These are phyloP conservation scores for Fomitopsis palustris DNA, from an alignment of 1,284 basidiomycete genomes.

Conservation along the genomic window DNA sequence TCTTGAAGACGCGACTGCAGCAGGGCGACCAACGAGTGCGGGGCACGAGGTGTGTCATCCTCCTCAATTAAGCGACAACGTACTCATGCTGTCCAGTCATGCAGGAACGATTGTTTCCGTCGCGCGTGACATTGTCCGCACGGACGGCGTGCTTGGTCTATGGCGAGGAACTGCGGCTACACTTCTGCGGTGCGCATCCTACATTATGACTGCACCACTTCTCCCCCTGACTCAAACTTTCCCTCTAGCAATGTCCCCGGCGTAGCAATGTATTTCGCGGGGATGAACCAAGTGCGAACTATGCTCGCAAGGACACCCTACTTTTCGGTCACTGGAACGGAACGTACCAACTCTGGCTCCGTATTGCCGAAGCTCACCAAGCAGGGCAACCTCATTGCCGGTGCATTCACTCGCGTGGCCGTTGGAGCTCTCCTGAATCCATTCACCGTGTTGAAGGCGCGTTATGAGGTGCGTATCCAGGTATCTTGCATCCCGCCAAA, in stretches of 20 bases:
- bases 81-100: slow-evolving; percentile 1
- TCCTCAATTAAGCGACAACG: background rate
- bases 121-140: slow-evolving; percentile 55
- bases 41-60: slow-evolving; percentile 31
- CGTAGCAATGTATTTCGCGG: slow-evolving; percentile 90
- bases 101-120: slow-evolving; percentile 47
- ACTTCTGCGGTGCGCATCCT: slow-evolving; percentile 59
- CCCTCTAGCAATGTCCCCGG: slow-evolving; percentile 84
- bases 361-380: slow-evolving; percentile 76
- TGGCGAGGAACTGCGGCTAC: slow-evolving; percentile 90
- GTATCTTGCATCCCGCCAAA: slow-evolving; percentile 5
- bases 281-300: slow-evolving; percentile 74
- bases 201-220: background rate
- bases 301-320: slow-evolving; percentile 65
- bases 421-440: slow-evolving; percentile 93
- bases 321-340: slow-evolving; percentile 39
- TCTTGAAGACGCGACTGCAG: slow-evolving; percentile 86
- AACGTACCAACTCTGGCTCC: slow-evolving; percentile 34
- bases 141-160: slow-evolving; percentile 64
- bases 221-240: background rate
- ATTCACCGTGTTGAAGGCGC: slow-evolving; percentile 91
- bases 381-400: slow-evolving; percentile 86
- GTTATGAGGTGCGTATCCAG: slow-evolving; percentile 74
- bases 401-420: slow-evolving; percentile 79
- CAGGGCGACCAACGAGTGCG: slow-evolving; percentile 54